Conservation (phyloP, 2,329 filamentous ascomycete species). For the Cordyceps farinosa region DNA sequence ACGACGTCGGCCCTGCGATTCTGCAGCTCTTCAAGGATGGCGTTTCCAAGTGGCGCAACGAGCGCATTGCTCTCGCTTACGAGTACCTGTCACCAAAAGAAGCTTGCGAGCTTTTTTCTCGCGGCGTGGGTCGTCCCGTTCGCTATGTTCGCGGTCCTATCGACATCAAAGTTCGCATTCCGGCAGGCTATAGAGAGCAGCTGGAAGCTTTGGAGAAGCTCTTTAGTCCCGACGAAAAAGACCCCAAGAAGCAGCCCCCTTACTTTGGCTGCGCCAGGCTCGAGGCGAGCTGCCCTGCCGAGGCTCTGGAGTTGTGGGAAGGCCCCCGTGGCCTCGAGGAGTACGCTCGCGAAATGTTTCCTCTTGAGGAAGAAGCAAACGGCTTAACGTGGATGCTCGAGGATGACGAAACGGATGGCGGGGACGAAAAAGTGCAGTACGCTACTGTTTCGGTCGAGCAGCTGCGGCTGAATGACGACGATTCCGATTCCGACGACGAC, state of each 20-base stretch:
- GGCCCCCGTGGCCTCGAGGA: slow-evolving; percentile 88
- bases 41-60: slow-evolving; percentile 73
- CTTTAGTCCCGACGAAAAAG: slow-evolving; percentile 48
- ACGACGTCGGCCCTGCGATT: slow-evolving; percentile 89
- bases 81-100: slow-evolving; percentile 81
- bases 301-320: slow-evolving; percentile 83
- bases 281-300: slow-evolving; percentile 63
- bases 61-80: slow-evolving; percentile 82
- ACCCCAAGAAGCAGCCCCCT: slow-evolving; percentile 55
- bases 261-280: slow-evolving; percentile 59
- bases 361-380: slow-evolving; percentile 90
- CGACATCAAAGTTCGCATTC: slow-evolving; percentile 80
- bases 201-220: slow-evolving; percentile 66
- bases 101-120: slow-evolving; percentile 75
- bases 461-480: slow-evolving; percentile 39
- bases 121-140: slow-evolving; percentile 73
- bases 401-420: slow-evolving; percentile 42
- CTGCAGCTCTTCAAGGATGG: slow-evolving; percentile 96
- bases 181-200: slow-evolving; percentile 83
- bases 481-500: slow-evolving; percentile 47
- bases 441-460: slow-evolving; percentile 37
- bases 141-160: slow-evolving; percentile 75
- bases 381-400: slow-evolving; percentile 87
- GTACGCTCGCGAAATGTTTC: slow-evolving; percentile 91
- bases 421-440: slow-evolving; percentile 35